Evolutionary conservation across 2,329 filamentous ascomycete genomes (phyloP), one percentile per base, ranked within the genome.

Genomic region (Fusarium nodosum): DNA sequence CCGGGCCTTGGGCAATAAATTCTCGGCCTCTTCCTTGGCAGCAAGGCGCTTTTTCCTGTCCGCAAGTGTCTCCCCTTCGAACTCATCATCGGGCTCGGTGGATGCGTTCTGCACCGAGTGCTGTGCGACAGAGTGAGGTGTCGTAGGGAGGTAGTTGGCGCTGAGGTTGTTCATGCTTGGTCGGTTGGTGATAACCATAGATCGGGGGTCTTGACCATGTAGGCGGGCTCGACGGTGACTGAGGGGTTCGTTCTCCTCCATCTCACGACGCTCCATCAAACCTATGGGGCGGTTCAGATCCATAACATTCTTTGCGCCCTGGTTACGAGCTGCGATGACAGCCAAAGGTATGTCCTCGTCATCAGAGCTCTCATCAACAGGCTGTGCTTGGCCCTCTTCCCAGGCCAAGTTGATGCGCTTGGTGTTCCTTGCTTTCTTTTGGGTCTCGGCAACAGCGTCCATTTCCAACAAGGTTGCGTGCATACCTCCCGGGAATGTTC

Each of bases 181-280:
- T 48, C 81, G 82, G 53, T 77, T 78, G 57, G 78, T 72, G 9
- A 69, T 45, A 7, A 76, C 77, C 9, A 81, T 77, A 1, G 80
- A 79, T 44, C 81, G 79, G 20, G 86, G 85, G 44, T 84, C 82
- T 18, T 86, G 84, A 38, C 92, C 93, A 44, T 90, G 86, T 9
- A 97, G 84, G 58, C 94, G 87, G 41, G 91, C 91, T 48, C 93
- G 89, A 4, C 94, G 90, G 39, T 86, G 86, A 73, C 91, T 94
- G 22, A 97, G 83, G 0, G 96, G 94, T 77, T 98, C 96, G 57
- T 94, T 96, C 74, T 99, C 96, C 77, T 99, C 96, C 69, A 96
- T 82, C 62, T 97, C 91, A 47, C 93, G 89, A 73, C 88, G 89
- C 76, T 97, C 92, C 83, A 96, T 90, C 58, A 96, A 79, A 7